A percentile compares a stretch with the other conserved stretches of the same genome.
phyloP scores from a whole-genome alignment of 306 rosid genomes.

The Quercus glauca region DNA sequence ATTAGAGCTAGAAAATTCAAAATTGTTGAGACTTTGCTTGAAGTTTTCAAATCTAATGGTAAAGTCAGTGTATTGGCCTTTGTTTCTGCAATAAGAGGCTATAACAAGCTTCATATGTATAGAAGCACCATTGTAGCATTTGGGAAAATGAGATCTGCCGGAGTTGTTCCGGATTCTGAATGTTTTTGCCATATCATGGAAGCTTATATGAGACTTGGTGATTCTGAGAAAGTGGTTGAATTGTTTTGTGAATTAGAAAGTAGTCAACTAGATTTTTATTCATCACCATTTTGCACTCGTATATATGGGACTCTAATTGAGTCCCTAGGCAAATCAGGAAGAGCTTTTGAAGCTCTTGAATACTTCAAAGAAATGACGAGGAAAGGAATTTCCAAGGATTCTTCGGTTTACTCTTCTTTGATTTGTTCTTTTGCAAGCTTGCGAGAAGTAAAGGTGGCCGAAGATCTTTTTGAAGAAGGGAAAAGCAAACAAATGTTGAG shows the following conservation, averaged over 20 bases:
- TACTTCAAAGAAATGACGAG: constrained; percentile 42
- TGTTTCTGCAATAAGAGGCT: constrained; percentile 54
- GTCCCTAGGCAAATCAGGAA: constrained; percentile 45
- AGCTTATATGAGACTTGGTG: constrained; percentile 47
- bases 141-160: constrained; percentile 31
- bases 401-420: constrained; percentile 52
- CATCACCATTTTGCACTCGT: constrained; percentile 24
- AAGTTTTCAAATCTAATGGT: constrained; percentile 23
- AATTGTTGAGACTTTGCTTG: constrained; percentile 41
- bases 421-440: constrained; percentile 51
- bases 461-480: constrained; percentile 53
- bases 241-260: constrained; percentile 45
- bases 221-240: constrained; percentile 39
- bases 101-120: constrained; percentile 74
- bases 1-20: constrained; percentile 57
- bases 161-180: constrained; percentile 32
- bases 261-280: constrained; percentile 22
- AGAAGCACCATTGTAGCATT: constrained; percentile 43
- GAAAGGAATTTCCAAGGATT: constrained; percentile 33
- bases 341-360: constrained; percentile 57
- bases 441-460: constrained; percentile 39
- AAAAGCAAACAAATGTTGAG: constrained; percentile 37
- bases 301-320: constrained; percentile 45
- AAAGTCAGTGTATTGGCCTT: constrained; percentile 41
- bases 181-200: constrained; percentile 56